phyloP scores from a whole-genome alignment of 202 grass and related monocot species.

The Zoysia matrella region DNA sequence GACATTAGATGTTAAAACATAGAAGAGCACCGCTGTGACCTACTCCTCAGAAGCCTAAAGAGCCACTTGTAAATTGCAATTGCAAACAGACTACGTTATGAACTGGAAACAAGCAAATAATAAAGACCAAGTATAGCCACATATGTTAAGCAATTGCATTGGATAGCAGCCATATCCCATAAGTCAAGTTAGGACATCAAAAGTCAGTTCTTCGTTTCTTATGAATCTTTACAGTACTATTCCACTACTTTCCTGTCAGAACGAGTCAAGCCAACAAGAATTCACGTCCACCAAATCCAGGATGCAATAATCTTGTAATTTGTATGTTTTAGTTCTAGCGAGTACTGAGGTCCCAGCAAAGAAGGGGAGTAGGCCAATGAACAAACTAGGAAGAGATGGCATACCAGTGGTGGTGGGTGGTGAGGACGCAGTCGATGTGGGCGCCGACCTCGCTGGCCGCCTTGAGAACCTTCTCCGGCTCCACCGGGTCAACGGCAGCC shows the following conservation, averaged over 20 bases:
- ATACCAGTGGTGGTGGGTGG: conserved; percentile 92
- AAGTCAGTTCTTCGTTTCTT: background rate
- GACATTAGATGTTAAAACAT: background rate
- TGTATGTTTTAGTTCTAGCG: background rate
- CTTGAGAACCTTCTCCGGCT: conserved; percentile 78
- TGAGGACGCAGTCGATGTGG: conserved; percentile 66
- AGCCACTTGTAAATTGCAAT: background rate
- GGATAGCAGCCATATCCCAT: background rate
- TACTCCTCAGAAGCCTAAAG: background rate
- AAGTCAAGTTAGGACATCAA: background rate
- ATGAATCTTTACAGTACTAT: background rate
- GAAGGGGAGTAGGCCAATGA: conserved; percentile 12
- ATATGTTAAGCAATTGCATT: background rate
- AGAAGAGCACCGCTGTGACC: background rate
- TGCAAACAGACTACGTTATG: conserved; percentile 10
- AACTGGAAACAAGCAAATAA: background rate
- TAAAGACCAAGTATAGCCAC: background rate
- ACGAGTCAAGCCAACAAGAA: background rate
- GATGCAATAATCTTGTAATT: background rate
- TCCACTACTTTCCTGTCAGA: background rate
- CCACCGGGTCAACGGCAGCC: conserved; percentile 81
- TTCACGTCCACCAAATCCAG: conserved; percentile 1
- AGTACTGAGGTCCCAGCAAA: background rate
- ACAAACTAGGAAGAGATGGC: background rate
- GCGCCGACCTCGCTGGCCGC: conserved; percentile 70